Base-by-base conservation (phyloP, 768 basidiomycete species). In the Boletus vinaceobasis region DNA sequence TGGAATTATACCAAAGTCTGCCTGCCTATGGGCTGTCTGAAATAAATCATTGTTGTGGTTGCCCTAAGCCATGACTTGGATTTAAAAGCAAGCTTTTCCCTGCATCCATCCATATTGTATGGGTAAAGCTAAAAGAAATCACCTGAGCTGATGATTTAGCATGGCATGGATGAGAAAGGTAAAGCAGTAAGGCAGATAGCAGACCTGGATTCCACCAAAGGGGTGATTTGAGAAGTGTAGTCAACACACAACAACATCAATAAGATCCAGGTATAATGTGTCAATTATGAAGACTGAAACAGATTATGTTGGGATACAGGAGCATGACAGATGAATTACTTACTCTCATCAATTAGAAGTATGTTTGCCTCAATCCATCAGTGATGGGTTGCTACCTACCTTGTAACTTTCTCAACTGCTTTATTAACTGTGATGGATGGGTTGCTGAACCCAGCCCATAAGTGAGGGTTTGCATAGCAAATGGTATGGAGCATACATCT, bases 41-140 rank as follows among this genome's bases (percentile, higher is more conserved):
- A 26, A n/a, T 26, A n/a, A 7, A 35, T 19, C 8, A 17, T 19
- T 11, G 11, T 48, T 3, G 23, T 17, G 7, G 50, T 52, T 7
- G 26, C 33, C 5, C 7, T 17, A 13, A 33, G 2, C 42, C 50
- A 52, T 10, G 32, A 4, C 9, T 17, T 10, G 2, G 33, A 45
- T 17, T 52, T n/a, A 3, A 52, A 52, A 3, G 43, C 36, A 5
- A 45, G 45, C 4, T 8, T 26, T 1, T 15, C 5, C 7, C 2
- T 11, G 0, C 8, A 7, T 5, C 35, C 32, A 2, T 43, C 21
- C 1, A 17, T 10, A 7, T 15, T 35, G 42, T 44, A 53, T 0
- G 38, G 52, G 4, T 44, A 44, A 0, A 53, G 52, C 17, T 53
- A 44, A n/a, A 47, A 53, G 5, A 53, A 47, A n/a, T 47, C 38